These are phyloP conservation scores for Ophiostoma sp. DNA, from an alignment of 2,329 filamentous ascomycete genomes.

Conservation along the genomic window DNA sequence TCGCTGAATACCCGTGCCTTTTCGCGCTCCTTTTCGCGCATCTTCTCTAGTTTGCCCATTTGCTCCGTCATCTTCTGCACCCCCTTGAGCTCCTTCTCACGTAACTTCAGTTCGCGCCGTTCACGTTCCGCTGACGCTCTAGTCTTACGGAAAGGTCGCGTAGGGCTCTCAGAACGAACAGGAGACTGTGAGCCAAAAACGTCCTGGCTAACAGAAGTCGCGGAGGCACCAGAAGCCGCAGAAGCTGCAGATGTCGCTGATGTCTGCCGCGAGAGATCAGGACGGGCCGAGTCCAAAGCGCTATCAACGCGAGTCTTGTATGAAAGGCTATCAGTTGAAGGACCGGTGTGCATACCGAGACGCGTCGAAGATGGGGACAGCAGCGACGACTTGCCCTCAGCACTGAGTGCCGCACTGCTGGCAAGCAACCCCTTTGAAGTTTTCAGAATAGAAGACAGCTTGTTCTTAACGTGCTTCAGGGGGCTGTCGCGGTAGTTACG, in stretches of 20 bases:
- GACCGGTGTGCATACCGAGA: conserved; percentile 40
- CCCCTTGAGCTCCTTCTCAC: conserved; percentile 56
- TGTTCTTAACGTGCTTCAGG: conserved; percentile 86
- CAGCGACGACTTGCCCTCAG: conserved; percentile 55
- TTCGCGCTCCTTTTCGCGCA: conserved; percentile 64
- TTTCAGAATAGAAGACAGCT: conserved; percentile 84
- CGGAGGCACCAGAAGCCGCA: conserved; percentile 25
- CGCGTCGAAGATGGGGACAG: conserved; percentile 50
- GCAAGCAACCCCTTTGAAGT: conserved; percentile 81
- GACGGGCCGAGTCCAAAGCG: conserved; percentile 40
- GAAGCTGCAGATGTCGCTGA: conserved; percentile 19
- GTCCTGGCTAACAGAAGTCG: conserved; percentile 28
- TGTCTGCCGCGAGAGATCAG: conserved; percentile 41
- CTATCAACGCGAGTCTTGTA: conserved; percentile 29
- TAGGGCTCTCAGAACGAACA: conserved; percentile 40
- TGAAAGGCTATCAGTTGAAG: conserved; percentile 48
- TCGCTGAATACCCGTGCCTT: conserved; percentile 58
- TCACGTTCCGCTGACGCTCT: conserved; percentile 57
- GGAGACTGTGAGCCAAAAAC: conserved; percentile 24
- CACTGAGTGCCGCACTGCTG: conserved; percentile 62
- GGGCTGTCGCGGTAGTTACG: conserved; percentile 64
- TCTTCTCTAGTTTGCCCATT: conserved; percentile 59
- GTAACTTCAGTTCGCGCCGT: conserved; percentile 51
- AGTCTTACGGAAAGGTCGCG: conserved; percentile 45
- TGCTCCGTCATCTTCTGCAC: conserved; percentile 56